Percentiles rank a stretch among this genome's conserved stretches.
phyloP scores from a whole-genome alignment of 2,329 filamentous ascomycete genomes.

The Botryotinia narcissicola region DNA sequence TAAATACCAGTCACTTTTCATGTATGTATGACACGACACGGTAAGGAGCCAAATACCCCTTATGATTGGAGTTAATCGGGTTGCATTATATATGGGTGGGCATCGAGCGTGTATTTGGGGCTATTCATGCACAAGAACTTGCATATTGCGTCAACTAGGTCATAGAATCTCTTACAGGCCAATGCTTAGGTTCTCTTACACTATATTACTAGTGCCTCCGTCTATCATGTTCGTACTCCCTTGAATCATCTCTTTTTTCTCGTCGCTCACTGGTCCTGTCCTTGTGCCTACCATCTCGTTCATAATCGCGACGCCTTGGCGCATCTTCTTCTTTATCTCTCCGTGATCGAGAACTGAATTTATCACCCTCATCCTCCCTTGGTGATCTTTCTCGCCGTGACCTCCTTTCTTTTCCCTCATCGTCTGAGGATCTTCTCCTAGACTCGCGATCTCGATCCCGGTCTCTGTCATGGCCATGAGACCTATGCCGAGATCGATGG shows the following conservation, averaged over 20 bases:
- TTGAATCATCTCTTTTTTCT: constrained; percentile 25
- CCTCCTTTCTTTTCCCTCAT: constrained; percentile 19
- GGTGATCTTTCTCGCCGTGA: constrained; percentile 13
- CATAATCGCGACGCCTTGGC: constrained; percentile 16
- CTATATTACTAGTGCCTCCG: constrained; percentile 23
- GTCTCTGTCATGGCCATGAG: constrained; percentile 10
- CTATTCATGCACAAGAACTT: not conserved
- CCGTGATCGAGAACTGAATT: constrained; percentile 17
- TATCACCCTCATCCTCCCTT: constrained; percentile 7
- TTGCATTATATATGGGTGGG: not conserved
- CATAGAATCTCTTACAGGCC: not conserved
- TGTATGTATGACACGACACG: not conserved
- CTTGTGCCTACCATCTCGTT: constrained; percentile 6
- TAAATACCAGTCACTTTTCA: not conserved
- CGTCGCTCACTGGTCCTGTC: constrained; percentile 5
- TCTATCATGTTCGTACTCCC: constrained; percentile 19
- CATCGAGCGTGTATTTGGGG: not conserved
- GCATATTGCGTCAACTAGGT: not conserved
- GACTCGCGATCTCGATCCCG: constrained; percentile 8
- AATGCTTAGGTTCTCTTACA: not conserved
- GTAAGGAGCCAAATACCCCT: constrained; percentile 11
- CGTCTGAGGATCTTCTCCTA: constrained; percentile 16
- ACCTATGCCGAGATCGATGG: constrained; percentile 26
- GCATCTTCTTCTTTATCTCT: constrained; percentile 22
- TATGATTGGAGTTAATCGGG: constrained; percentile 14